Base-by-base conservation (phyloP, 1,284 basidiomycete species). In the Ustanciosporium gigantosporum region DNA sequence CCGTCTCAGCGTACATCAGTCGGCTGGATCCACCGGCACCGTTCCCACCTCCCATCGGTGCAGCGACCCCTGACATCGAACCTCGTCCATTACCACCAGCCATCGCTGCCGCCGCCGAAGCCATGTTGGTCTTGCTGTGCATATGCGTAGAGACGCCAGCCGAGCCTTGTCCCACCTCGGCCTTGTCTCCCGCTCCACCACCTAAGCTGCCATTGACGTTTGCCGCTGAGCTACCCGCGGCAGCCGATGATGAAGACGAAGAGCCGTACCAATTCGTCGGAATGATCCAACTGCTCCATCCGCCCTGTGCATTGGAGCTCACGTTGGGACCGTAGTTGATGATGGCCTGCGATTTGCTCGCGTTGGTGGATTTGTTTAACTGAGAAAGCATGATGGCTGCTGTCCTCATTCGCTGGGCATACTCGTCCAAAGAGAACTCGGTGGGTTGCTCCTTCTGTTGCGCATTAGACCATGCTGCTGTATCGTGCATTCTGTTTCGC, bases 371-470 rank as follows among this genome's bases (percentile, higher is more conserved):
- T 44, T 65, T 68, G 58, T 93, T 96, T 34, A 99, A 84, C 80
- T 99, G 94, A 1, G 94, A 88, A 19, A 99, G 86, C 94, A 99
- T 97, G 69, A 98, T 88, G 3, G 95, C 94, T 1, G 94, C 94
- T 9, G 92, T 97, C 14, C 91, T 87, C 94, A 98, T 98, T 34
- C 94, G 86, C 71, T 96, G 90, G 0, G 94, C 94, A 77, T 98
- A 98, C 68, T 98, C 94, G 73, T 98, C 93, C 23, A 98, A 58
- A 11, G 73, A 73, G 34, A 76, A 73, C 37, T 64, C 60, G 8
- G 14, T 19, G 9, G 11, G 32, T 16, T 37, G 19, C 36, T 13
- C 15, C 2, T n/a, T 17, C 13, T 24, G 29, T 9, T 20, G 22
- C 3, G 51, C 42, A 20, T 45, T 34, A n/a, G 61, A 61, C 73